Base-by-base conservation (phyloP, 805 yeast species). In the Torulaspora maleeae region DNA sequence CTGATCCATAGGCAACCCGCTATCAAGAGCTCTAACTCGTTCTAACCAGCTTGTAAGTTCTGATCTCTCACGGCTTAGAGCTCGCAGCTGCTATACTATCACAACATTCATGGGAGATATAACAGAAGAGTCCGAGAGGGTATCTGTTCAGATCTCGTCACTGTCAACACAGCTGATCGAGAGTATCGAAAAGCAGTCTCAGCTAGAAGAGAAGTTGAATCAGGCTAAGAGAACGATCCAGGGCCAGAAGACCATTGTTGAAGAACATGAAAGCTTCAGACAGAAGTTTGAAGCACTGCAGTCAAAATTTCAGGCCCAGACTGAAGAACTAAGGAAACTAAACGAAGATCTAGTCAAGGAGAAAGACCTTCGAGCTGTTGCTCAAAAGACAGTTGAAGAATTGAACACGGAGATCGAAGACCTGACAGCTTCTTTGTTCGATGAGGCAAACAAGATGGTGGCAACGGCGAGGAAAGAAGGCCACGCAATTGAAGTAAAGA, bases 391-490 rank as follows among this genome's bases (percentile, higher is more conserved):
- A 53, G 82, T 77, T 13, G 70, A 75, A 37, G 73, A 75, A 47
- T 66, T 87, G 41, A 78, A 82, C 50, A 77, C 74, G 27, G 96
- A 87, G 60, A 84, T 87, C 29, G 93, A 86, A 58, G 95, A 86
- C 32, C 66, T 87, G 38, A 78, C 89, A 1, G 86, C 82, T 1
- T 79, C 89, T 1, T 67, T 87, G 27, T 87, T 87, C 59, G 83
- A 79, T 50, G 93, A 88, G 59, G 96, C 96, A 11, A 87, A 87
- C 60, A 74, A 76, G 40, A 86, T 86, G 86, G 96, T 87, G 5
- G 79, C 83, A 39, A 78, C 81, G 50, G 95, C 95, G 0, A 78
- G 86, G 48, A 73, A 79, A 43, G 84, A 82, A 45, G 76, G 82
- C 4, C 74, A 81, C 58, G 79, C 77, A 27, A 72, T 72, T 49